Percentiles rank a stretch among this genome's conserved stretches.
phyloP scores from a whole-genome alignment of 2,329 filamentous ascomycete species.

The Cyclaneusma minus region DNA sequence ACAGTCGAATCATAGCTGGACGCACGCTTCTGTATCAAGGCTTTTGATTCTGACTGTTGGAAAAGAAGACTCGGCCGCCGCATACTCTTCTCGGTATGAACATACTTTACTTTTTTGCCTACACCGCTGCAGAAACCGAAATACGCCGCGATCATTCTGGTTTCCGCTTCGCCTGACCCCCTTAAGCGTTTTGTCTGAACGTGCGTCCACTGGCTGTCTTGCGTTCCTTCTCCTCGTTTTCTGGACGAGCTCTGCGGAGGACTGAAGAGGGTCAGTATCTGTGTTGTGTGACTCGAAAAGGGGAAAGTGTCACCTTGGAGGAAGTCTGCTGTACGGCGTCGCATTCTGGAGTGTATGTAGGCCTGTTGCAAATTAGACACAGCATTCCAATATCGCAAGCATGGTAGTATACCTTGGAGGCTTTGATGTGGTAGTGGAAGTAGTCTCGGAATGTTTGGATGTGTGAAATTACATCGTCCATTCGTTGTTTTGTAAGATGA shows the following conservation, averaged over 20 bases:
- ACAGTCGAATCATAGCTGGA: no score
- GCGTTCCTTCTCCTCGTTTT: slow-evolving; percentile 91
- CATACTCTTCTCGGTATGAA: no score
- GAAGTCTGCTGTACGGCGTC: slow-evolving; percentile 93
- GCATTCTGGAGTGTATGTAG: slow-evolving; percentile 97
- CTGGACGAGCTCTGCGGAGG: slow-evolving; percentile 85
- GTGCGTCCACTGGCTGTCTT: slow-evolving; percentile 96
- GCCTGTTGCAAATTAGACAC: slow-evolving; percentile 37
- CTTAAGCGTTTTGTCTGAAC: slow-evolving; percentile 49
- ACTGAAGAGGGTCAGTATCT: slow-evolving; percentile 33
- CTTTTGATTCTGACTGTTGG: no score
- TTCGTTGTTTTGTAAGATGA: slow-evolving; percentile 78
- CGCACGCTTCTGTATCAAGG: no score
- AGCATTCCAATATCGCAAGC: slow-evolving; percentile 6
- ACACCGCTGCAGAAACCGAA: no score
- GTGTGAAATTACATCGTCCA: slow-evolving; percentile 92
- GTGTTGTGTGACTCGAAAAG: not conserved
- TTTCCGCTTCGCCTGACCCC: no score
- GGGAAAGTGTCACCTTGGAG: slow-evolving; percentile 59
- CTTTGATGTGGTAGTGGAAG: slow-evolving; percentile 99
- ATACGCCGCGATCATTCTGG: no score
- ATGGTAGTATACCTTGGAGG: slow-evolving; percentile 54
- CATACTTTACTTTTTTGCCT: no score
- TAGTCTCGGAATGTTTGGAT: slow-evolving; percentile 99
- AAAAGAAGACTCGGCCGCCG: no score